Conservation (phyloP, 2,329 filamentous ascomycete genomes). For the Tolypocladium amazonense region DNA sequence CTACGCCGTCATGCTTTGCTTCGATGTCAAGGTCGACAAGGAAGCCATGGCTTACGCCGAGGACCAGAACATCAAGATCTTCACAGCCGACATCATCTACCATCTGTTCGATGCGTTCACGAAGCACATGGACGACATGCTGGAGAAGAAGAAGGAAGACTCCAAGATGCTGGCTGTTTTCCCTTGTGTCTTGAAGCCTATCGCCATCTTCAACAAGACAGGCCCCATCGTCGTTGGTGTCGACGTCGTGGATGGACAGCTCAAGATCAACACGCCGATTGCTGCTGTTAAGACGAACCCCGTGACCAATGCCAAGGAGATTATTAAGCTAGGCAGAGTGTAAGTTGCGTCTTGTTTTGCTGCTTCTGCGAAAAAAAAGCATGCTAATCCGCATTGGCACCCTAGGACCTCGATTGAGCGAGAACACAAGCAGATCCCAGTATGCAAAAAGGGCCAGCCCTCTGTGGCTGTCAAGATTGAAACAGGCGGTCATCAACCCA, state of each 20-base stretch:
- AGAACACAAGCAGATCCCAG: conserved; percentile 86
- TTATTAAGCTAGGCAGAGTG: conserved; percentile 84
- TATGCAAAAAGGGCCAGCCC: conserved; percentile 95
- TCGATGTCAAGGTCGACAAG: conserved; percentile 99
- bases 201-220: conserved; percentile 98
- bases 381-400: conserved; percentile 14
- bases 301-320: conserved; percentile 70
- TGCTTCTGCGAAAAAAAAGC: conserved; percentile 2
- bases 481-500: conserved; percentile 79
- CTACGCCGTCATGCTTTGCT: conserved; percentile 98
- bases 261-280: conserved; percentile 82
- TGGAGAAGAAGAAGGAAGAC: conserved; percentile 91
- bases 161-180: conserved; percentile 93
- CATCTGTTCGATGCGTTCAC: conserved; percentile 96
- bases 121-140: conserved; percentile 79
- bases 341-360: conserved; percentile 41
- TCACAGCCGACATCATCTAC: conserved; percentile 98
- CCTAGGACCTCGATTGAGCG: conserved; percentile 86
- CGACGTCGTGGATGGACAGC: conserved; percentile 83
- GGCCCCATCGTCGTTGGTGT: conserved; percentile 90
- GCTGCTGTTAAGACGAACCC: conserved; percentile 76
- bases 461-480: conserved; percentile 98
- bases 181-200: conserved; percentile 80
- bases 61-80: conserved; percentile 92
- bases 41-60: conserved; percentile 87